Evolutionary conservation across 2,329 filamentous ascomycete genomes (phyloP), one percentile per base, ranked within the genome.

Genomic region (Tolypocladium ovalisporum): DNA sequence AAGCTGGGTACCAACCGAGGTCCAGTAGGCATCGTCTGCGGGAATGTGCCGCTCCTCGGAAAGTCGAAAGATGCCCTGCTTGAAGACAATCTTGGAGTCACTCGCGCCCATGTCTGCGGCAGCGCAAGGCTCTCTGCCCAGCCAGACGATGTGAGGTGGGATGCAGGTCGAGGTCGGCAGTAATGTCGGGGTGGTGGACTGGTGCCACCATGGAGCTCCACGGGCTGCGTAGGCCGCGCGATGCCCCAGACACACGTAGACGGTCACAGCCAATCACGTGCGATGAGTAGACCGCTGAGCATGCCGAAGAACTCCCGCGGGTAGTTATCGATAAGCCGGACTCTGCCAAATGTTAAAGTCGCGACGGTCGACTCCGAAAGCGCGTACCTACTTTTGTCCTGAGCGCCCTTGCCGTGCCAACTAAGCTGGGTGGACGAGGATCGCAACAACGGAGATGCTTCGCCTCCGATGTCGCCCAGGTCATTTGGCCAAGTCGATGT

Each of bases 11-110:
- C 88, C 68, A 75, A 95, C 91, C 71, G 90, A 89, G 62, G 88
- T 86, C 94, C 94, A 99, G 76, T 96, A 97, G 22, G 85, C 80
- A 76, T 97, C 90, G 73, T 94, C 88, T 57, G 90, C 85, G 59
- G 90, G 81, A 69, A 97, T 97, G 70, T 89, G 81, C 63, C 86
- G 85, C 71, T 96, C 88, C 72, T 96, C 91, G n/a, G 91, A 94
- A 59, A 99, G 84, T 70, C 89, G 86, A 78, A 97, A 97, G 77
- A 97, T 96, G 75, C 92, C 93, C 76, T 96, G 90, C 76, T 97
- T 97, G 82, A 99, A 97, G 70, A 93, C 90, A 70, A 97, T 86
- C 82, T 97, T 97, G 68, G 93, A 97, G 77, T 97, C 93, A 75
- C 93, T 97, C 70, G 93, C 93, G 74, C 94, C 94, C 94, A 99